Conservation (phyloP, 108 stramenopile genomes). For the Pseudonitzschia multistriata region DNA sequence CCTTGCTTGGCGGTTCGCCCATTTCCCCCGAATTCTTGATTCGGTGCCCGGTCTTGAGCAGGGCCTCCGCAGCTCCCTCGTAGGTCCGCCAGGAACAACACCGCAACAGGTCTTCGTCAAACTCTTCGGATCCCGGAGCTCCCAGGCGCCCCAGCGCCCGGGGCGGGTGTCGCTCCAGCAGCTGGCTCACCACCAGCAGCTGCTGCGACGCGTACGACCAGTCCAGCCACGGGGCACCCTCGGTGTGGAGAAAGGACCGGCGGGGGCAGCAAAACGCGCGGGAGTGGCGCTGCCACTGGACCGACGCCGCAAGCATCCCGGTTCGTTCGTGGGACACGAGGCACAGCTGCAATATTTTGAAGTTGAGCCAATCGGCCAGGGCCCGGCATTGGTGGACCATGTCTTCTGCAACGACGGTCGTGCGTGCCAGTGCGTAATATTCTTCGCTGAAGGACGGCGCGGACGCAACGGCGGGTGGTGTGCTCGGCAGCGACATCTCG, state of each 20-base stretch:
- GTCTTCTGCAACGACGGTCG: conserved; percentile 35
- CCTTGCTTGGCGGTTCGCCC: not conserved
- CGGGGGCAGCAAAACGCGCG: conserved; percentile 35
- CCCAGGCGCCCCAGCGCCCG: conserved; percentile 22
- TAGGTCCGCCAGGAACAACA: conserved; percentile 64
- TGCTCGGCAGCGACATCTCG: conserved; percentile 34
- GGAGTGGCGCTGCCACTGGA: conserved; percentile 69
- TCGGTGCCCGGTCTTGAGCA: conserved; percentile 47
- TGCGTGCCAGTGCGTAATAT: not conserved
- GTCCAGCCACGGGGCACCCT: conserved; percentile 26
- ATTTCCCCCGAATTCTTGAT: conserved; percentile 14
- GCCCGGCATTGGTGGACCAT: conserved; percentile 72
- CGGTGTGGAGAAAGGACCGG: conserved; percentile 19
- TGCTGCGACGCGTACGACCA: conserved; percentile 56
- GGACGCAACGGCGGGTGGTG: not conserved
- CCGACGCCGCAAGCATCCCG: conserved; percentile 42
- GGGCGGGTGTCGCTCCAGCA: conserved; percentile 52
- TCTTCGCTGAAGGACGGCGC: conserved; percentile 5
- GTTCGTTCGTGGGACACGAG: conserved; percentile 38
- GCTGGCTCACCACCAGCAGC: conserved; percentile 44
- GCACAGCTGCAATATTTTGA: conserved; percentile 57
- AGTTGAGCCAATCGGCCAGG: conserved; percentile 68
- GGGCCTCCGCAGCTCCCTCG: conserved; percentile 59
- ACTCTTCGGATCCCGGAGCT: not conserved
- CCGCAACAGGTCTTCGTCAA: conserved; percentile 37